Conservation (phyloP, 495 filamentous ascomycete genomes). For the Clohesyomyces aquaticus region DNA sequence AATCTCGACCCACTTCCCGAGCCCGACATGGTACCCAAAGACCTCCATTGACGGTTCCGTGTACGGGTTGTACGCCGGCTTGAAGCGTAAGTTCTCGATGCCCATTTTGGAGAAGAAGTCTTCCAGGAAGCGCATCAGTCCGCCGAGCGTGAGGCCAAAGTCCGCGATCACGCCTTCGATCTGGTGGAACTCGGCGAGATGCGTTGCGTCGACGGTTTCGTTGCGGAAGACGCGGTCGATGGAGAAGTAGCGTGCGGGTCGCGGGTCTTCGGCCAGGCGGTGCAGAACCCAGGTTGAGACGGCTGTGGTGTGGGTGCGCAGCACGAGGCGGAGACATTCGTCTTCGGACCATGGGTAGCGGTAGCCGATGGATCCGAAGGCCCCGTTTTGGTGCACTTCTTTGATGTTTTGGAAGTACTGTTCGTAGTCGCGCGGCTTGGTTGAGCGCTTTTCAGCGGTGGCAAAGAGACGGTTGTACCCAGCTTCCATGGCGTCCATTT, state of each 20-base stretch:
- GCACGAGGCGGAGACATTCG: conserved; percentile 86
- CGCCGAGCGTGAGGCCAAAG: conserved; percentile 85
- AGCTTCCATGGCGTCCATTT: conserved; percentile 48
- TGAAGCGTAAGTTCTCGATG: conserved; percentile 84
- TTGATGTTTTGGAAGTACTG: conserved; percentile 84
- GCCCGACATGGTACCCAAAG: conserved; percentile 87
- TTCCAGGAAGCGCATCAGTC: conserved; percentile 94
- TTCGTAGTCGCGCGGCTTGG: conserved; percentile 66
- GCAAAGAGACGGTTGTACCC: conserved; percentile 41
- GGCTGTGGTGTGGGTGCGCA: conserved; percentile 95
- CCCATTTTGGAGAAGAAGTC: conserved; percentile 97
- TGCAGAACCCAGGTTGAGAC: conserved; percentile 86
- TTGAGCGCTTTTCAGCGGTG: conserved; percentile 45
- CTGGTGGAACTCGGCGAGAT: conserved; percentile 98
- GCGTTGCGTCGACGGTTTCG: conserved; percentile 94
- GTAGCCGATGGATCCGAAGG: conserved; percentile 93
- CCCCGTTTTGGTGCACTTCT: conserved; percentile 80
- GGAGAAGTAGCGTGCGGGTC: conserved; percentile 90
- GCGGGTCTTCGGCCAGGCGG: conserved; percentile 78
- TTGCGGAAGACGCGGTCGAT: conserved; percentile 98
- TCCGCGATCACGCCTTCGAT: conserved; percentile 98
- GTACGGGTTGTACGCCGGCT: conserved; percentile 97
- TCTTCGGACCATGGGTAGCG: conserved; percentile 88
- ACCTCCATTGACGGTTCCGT: conserved; percentile 99
- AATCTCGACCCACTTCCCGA: conserved; percentile 93